phyloP scores from a whole-genome alignment of 345 rosid species.

The Eucalyptus guilfoylei region DNA sequence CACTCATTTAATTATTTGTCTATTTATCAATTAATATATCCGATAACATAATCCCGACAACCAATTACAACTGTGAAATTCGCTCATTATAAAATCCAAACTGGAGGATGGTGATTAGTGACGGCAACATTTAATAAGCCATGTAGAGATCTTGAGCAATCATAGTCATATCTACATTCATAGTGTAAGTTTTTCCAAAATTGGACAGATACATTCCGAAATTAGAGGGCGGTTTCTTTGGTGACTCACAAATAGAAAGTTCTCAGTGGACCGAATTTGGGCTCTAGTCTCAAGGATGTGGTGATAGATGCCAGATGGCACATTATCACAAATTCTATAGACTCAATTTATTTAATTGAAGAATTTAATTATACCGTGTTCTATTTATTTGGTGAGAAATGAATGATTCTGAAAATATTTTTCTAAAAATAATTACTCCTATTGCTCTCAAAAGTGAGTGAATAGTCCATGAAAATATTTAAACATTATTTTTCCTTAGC shows the following conservation, averaged over 20 bases:
- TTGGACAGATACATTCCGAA: background rate
- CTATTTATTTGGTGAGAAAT: too few relatives aligned
- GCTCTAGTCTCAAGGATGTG: background rate
- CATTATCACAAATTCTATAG: background rate
- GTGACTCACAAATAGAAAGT: background rate
- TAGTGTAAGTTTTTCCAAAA: background rate
- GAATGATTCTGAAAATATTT: background rate
- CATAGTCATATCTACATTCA: background rate
- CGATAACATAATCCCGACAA: too few relatives aligned
- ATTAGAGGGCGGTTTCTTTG: background rate
- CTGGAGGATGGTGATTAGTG: background rate
- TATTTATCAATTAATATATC: background rate
- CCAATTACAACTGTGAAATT: too few relatives aligned
- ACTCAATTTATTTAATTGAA: background rate
- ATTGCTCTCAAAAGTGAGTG: background rate
- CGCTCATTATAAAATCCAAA: too few relatives aligned
- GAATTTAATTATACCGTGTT: background rate
- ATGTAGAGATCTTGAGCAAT: background rate
- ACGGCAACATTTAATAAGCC: background rate
- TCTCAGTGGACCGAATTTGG: background rate
- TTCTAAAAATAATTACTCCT: fast-evolving
- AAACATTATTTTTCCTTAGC: background rate
- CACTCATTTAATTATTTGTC: background rate
- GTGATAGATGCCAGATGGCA: background rate
- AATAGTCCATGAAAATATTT: background rate